Conservation (phyloP, 1,284 basidiomycete genomes). For the Ceratobasidium papillatum region DNA sequence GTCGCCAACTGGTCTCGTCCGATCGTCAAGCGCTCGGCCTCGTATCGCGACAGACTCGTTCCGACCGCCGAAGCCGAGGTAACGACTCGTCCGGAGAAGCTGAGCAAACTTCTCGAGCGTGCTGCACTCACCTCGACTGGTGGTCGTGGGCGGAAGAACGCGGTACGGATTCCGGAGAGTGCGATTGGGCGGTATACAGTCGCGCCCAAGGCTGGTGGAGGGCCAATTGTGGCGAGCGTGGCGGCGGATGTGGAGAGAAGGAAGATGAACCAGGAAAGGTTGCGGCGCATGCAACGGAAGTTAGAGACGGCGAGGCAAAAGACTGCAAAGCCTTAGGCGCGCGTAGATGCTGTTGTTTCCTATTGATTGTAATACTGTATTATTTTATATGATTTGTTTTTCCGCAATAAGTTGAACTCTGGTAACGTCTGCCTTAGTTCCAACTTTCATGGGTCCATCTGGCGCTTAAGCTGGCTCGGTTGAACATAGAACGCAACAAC, state of each 20-base stretch:
- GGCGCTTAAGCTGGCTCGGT: not conserved
- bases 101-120: constrained; percentile 74
- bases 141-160: constrained; percentile 72
- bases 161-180: constrained; percentile 77
- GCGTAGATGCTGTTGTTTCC: not conserved
- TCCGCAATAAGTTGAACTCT: no score
- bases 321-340: constrained; percentile 33
- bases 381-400: not conserved
- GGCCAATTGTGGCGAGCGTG: constrained; percentile 19
- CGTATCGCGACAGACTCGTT: constrained; percentile 78
- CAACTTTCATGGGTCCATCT: no score
- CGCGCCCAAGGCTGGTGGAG: constrained; percentile 60
- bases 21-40: constrained; percentile 90
- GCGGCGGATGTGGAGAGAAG: constrained; percentile 44
- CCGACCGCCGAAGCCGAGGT: constrained; percentile 59
- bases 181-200: constrained; percentile 76
- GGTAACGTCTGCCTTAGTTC: no score
- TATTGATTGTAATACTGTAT: not conserved
- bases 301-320: constrained; percentile 44
- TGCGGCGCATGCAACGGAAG: constrained; percentile 46
- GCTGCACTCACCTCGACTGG: constrained; percentile 52
- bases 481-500: not conserved
- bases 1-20: constrained; percentile 92
- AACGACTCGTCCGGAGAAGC: constrained; percentile 59
- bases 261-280: constrained; percentile 44